Conservation (phyloP, 305 asterid species). For the Lippia alba region DNA sequence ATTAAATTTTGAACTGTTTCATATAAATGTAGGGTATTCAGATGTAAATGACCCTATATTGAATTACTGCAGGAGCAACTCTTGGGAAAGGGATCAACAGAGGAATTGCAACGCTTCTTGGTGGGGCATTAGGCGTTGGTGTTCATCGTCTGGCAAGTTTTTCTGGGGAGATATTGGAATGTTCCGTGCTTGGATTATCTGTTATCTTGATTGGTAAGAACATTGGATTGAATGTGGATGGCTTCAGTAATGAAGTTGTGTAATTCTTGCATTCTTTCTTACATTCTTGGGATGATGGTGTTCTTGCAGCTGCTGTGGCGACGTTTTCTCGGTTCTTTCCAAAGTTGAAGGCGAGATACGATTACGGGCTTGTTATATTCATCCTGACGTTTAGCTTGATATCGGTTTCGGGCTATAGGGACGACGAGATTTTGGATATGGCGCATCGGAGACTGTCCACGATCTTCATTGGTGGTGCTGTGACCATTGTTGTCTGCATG, state of each 20-base stretch:
- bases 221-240: not conserved
- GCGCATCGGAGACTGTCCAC: constrained; percentile 53
- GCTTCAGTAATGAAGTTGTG: not conserved
- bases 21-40: too few relatives aligned
- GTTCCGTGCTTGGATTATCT: constrained; percentile 40
- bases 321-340: constrained; percentile 58
- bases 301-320: constrained; percentile 43
- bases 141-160: constrained; percentile 46
- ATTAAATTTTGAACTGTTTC: not conserved
- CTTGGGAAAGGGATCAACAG: constrained; percentile 66
- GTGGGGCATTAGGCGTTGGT: constrained; percentile 52
- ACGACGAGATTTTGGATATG: constrained; percentile 45
- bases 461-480: constrained; percentile 50
- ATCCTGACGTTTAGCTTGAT: constrained; percentile 59
- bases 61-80: constrained; percentile 55
- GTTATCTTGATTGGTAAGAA: constrained; percentile 50
- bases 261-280: not conserved
- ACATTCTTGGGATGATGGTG: too few relatives aligned
- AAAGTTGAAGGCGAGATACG: constrained; percentile 56
- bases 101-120: constrained; percentile 60
- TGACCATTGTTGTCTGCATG: constrained; percentile 41
- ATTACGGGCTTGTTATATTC: constrained; percentile 59
- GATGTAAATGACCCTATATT: too few relatives aligned
- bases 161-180: constrained; percentile 43
- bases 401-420: constrained; percentile 56